Evolutionary conservation across 495 filamentous ascomycete species (phyloP), one percentile per base, ranked within the genome.

Genomic region (Neurospora sp.): DNA sequence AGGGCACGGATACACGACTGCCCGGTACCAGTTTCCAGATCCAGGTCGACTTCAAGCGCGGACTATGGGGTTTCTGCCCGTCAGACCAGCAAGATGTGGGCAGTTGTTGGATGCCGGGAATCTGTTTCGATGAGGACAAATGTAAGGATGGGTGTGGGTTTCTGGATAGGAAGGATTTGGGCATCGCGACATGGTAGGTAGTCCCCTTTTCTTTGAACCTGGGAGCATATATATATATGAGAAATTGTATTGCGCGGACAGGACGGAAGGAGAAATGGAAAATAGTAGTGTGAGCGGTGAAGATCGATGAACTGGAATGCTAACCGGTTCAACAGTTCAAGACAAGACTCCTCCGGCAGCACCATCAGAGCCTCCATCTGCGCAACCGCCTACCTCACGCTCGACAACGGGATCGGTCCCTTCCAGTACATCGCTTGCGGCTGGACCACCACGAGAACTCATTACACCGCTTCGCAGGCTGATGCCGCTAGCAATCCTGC

Each of bases 1-100:
- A 4, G 17, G 0, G 2, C 54, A 2, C 13, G 1, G 15, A 0
- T 1, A 62, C 15, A 31, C 24, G 28, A 1, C 0, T 1, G 0
- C 5, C 54, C 13, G 28, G 15, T 0, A 5, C 5, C 1, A 1
- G 6, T 66, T 34, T 66, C 6, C 54, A 66, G 28, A 9, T 66
- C 28, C 24, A 34, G 0, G 54, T 66, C 28, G 54, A 66, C 31
- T 19, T 66, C 7, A 9, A 66, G 5, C 54, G 54, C 15, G 54
- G 54, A 66, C 15, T 66, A 10, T 66, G 28, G 28, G 15, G 15
- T 8, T 34, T 34, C 7, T 62, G 54, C 11, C 2, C 2, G 7
- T 4, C 24, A 31, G 3, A 8, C 13, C 0, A 34, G 6, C 13
- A 34, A 5, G 3, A 8, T 3, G 54, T 62, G 5, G 54, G 54